Percentiles rank a stretch among this genome's conserved stretches.
Conservation (phyloP, 2,329 filamentous ascomycete species). For the Colletotrichum eremochloae region DNA sequence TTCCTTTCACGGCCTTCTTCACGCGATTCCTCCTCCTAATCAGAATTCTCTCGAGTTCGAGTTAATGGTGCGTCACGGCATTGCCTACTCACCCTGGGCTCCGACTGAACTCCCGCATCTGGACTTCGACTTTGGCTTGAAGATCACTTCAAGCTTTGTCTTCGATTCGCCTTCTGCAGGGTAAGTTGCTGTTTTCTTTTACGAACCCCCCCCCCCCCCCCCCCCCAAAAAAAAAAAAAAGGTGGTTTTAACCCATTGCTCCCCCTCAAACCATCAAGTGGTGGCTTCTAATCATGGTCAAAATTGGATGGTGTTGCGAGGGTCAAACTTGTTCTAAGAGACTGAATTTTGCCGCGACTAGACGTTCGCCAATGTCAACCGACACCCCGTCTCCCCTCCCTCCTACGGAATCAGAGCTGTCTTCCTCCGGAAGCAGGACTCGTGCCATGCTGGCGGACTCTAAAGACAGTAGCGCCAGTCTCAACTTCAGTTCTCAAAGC, state of each 20-base stretch:
- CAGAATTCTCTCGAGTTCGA: conserved; percentile 33
- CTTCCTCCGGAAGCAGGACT: not conserved
- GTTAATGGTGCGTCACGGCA: conserved; percentile 30
- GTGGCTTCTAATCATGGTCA: not conserved
- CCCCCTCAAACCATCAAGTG: not conserved
- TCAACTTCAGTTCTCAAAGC: not conserved
- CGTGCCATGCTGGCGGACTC: not conserved
- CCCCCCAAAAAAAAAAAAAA: not conserved
- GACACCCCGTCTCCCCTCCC: conserved; percentile 12
- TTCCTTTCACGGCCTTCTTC: conserved; percentile 1
- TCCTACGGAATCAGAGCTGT: not conserved
- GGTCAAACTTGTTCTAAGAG: not conserved
- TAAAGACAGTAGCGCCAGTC: not conserved
- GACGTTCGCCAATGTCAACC: conserved; percentile 19
- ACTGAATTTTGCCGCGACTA: not conserved
- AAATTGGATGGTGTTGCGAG: too few relatives aligned
- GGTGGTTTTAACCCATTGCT: not conserved
- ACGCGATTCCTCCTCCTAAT: conserved; percentile 10
- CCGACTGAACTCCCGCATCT: conserved; percentile 23
- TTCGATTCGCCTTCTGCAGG: conserved; percentile 7
- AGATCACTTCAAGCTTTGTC: not conserved
- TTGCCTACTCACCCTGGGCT: conserved; percentile 30
- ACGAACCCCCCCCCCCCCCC: too few relatives aligned
- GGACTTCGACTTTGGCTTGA: not conserved
- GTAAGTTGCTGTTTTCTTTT: not conserved